Evolutionary conservation across 768 basidiomycete genomes (phyloP).

Genomic region (Lactarius hatsudake): DNA sequence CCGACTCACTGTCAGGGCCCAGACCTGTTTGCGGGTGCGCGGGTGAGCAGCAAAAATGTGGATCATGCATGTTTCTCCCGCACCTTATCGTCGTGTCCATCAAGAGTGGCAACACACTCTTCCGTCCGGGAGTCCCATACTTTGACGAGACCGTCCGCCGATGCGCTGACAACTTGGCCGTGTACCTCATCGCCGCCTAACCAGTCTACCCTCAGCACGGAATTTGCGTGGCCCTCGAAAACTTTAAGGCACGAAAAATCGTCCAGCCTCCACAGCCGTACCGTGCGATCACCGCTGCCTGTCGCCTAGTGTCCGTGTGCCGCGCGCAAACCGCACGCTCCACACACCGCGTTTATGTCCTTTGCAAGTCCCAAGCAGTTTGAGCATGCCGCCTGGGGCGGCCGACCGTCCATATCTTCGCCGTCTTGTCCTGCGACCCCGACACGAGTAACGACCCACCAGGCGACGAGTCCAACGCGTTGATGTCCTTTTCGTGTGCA

Average conservation of each 20-base stretch:
- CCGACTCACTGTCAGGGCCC: slow-evolving; percentile 82
- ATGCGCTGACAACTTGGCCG: slow-evolving; percentile 78
- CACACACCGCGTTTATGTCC: slow-evolving; percentile 98
- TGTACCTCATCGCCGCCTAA: slow-evolving; percentile 55
- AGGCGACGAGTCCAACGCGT: slow-evolving; percentile 88
- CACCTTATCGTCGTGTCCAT: slow-evolving; percentile 98
- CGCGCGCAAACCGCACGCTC: slow-evolving; percentile 83
- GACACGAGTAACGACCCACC: slow-evolving; percentile 87
- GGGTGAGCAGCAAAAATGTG: background rate
- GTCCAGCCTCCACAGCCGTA: slow-evolving; percentile 91
- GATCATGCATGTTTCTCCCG: slow-evolving; percentile 28
- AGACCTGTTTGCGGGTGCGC: slow-evolving; percentile 59
- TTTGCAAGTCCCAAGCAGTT: slow-evolving; percentile 81
- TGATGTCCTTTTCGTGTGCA: slow-evolving; percentile 99
- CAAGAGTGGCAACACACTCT: slow-evolving; percentile 82
- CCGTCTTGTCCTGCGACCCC: slow-evolving; percentile 93
- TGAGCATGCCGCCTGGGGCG: slow-evolving; percentile 63
- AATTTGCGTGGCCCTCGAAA: slow-evolving; percentile 98
- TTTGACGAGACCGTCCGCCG: slow-evolving; percentile 94
- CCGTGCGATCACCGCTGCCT: slow-evolving; percentile 92
- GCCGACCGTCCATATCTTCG: slow-evolving; percentile 81
- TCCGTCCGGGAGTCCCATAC: slow-evolving; percentile 91
- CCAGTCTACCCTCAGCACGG: slow-evolving; percentile 91
- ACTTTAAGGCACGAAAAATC: slow-evolving; percentile 94
- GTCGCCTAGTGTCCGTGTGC: slow-evolving; percentile 88